Evolutionary conservation across 805 yeast genomes (phyloP), one percentile per base, ranked within the genome.

Genomic region (Tetrapisispora namnaoensis): DNA sequence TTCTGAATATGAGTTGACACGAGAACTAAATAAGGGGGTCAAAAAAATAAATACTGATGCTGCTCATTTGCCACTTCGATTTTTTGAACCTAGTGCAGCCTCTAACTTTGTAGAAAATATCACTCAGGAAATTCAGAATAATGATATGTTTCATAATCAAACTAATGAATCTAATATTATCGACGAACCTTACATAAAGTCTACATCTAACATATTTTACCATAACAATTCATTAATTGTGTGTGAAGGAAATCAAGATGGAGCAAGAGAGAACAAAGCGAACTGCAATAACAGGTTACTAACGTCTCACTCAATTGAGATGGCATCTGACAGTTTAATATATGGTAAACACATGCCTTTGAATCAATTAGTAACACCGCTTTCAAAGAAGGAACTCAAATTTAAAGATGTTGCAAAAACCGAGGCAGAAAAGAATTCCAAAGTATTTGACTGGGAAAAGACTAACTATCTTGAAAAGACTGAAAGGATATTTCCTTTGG

Each of bases 361-460:
- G 4, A 14, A 30, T 16, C 42, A 42, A 30, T 35, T 47, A 22
- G 20, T 39, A 11, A 10, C 30, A 24, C 39, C 45, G 30, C 18
- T 46, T 18, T 14, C 44, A 4, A 20, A 14, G 8, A 7, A 34
- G 16, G 20, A 18, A 27, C 22, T 41, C 4, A 18, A 20, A 32
- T n/a, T 27, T 3, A 16, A 45, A 13, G 10, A 11, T 17, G 4
- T 6, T 32, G 13, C 3, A 32, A 14, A 32, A n/a, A 1, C 30
- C 7, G 27, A 38, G 2, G 28, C 27, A 22, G n/a, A 40, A 39
- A 35, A 35, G 10, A 27, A 28, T 7, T 3, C n/a, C 2, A 24
- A 27, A 17, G 22, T 34, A 11, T 59, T 59, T 45, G 57, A 49
- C 16, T 59, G 62, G 62, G 63, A 59, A 50, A 42, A 38, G 14